Conservation (phyloP, 768 basidiomycete genomes). For the Gymnopilus dilepis region DNA sequence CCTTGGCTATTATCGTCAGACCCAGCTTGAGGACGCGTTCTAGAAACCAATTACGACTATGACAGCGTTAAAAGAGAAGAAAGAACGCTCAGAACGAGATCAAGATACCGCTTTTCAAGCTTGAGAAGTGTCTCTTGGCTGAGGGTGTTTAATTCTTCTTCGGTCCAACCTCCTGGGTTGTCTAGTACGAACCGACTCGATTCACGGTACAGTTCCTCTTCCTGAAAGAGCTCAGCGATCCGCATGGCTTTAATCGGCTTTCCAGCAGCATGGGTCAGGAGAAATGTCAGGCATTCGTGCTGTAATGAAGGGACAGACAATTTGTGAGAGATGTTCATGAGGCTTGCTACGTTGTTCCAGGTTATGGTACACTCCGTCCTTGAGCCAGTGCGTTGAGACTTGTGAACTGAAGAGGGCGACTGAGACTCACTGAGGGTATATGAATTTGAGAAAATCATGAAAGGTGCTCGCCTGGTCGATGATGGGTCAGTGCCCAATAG, state of each 20-base stretch:
- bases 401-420: background rate
- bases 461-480: slow-evolving; percentile 74
- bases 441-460: slow-evolving; percentile 92
- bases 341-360: slow-evolving; percentile 93
- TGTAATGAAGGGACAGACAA: slow-evolving; percentile 84
- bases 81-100: background rate
- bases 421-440: slow-evolving; percentile 84
- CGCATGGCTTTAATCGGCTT: slow-evolving; percentile 92
- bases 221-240: slow-evolving; percentile 89
- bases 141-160: slow-evolving; percentile 81
- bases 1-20: slow-evolving; percentile 84
- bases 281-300: slow-evolving; percentile 82
- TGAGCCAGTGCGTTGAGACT: slow-evolving; percentile 21
- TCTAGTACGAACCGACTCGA: slow-evolving; percentile 91
- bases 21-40: slow-evolving; percentile 94
- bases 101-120: slow-evolving; percentile 78
- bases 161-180: slow-evolving; percentile 86
- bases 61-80: background rate
- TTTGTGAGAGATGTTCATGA: slow-evolving; percentile 91
- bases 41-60: slow-evolving; percentile 91
- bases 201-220: slow-evolving; percentile 90
- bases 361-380: slow-evolving; percentile 86
- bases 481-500: background rate
- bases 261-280: slow-evolving; percentile 92
- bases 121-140: slow-evolving; percentile 85